Evolutionary conservation across 805 yeast genomes (phyloP).

Genomic region (Metschnikowia peoriensis): DNA sequence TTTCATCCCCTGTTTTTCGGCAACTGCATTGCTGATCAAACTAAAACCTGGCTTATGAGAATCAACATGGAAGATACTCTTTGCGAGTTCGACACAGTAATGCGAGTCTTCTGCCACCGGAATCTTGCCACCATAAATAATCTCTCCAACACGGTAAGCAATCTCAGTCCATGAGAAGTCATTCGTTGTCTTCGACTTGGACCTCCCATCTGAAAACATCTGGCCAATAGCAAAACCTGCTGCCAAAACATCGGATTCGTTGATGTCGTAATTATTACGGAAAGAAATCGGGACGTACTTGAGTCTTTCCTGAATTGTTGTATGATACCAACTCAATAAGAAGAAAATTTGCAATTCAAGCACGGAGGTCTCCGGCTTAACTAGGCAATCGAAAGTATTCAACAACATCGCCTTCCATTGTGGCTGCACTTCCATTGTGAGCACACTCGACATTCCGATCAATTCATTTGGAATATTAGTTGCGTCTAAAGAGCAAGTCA

Average conservation of each 20-base stretch:
- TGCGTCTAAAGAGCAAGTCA: constrained; percentile 57
- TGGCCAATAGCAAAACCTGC: constrained; percentile 45
- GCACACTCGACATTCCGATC: constrained; percentile 50
- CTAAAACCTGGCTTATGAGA: constrained; percentile 45
- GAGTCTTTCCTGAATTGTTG: constrained; percentile 56
- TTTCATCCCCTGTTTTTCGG: constrained; percentile 11
- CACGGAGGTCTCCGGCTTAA: background rate
- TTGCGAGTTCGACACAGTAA: constrained; percentile 34
- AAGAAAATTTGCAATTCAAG: constrained; percentile 41
- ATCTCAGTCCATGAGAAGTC: constrained; percentile 56
- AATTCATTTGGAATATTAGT: constrained; percentile 52
- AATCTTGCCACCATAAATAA: constrained; percentile 68
- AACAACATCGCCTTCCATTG: constrained; percentile 52
- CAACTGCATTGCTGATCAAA: constrained; percentile 31
- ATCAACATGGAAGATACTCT: constrained; percentile 34
- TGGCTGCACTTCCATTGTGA: constrained; percentile 61
- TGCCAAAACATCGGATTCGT: constrained; percentile 64
- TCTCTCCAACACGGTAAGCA: constrained; percentile 46
- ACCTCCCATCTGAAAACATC: constrained; percentile 25
- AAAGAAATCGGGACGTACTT: constrained; percentile 66
- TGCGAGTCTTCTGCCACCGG: constrained; percentile 41
- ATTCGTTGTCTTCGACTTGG: constrained; percentile 1
- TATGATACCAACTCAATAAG: constrained; percentile 68
- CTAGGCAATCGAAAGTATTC: constrained; percentile 31
- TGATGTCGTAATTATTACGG: constrained; percentile 60